Conservation (phyloP, 2,329 filamentous ascomycete species). For the Trichoderma sp. region DNA sequence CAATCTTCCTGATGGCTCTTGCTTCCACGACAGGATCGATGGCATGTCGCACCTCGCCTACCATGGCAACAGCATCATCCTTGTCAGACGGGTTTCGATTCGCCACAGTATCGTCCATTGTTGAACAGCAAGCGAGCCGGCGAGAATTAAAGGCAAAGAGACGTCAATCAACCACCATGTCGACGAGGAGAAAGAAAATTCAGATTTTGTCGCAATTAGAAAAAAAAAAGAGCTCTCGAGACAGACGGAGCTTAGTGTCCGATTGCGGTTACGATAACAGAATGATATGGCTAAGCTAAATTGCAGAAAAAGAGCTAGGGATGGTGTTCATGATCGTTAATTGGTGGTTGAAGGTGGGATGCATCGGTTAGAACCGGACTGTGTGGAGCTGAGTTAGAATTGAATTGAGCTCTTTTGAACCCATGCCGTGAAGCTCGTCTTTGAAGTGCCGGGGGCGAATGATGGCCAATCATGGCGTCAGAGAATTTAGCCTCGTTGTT, state of each 20-base stretch:
- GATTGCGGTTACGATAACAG: neutral
- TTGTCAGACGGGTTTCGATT: slow-evolving; percentile 22
- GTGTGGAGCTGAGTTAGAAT: neutral
- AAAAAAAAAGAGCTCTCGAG: neutral
- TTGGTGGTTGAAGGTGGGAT: neutral
- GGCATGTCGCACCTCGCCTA: slow-evolving; percentile 53
- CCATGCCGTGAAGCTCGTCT: neutral
- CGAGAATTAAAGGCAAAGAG: neutral
- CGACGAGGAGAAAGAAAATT: neutral
- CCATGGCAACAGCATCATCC: slow-evolving; percentile 48
- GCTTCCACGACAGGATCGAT: slow-evolving; percentile 55
- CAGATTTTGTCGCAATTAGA: neutral
- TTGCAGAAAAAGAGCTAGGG: neutral
- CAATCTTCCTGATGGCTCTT: slow-evolving; percentile 64
- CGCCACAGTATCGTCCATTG: neutral
- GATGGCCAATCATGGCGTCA: neutral
- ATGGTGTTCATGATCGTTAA: neutral
- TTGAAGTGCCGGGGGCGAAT: neutral
- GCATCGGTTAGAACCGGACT: slow-evolving; percentile 2
- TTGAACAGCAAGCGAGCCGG: neutral
- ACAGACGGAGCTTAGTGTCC: slow-evolving; percentile 1
- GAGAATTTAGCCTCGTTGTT: no score
- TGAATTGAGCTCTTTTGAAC: neutral
- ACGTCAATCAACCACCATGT: neutral
- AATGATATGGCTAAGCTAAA: slow-evolving; percentile 3